phyloP scores from a whole-genome alignment of 2,329 filamentous ascomycete species.

The Botrytis squamosa region DNA sequence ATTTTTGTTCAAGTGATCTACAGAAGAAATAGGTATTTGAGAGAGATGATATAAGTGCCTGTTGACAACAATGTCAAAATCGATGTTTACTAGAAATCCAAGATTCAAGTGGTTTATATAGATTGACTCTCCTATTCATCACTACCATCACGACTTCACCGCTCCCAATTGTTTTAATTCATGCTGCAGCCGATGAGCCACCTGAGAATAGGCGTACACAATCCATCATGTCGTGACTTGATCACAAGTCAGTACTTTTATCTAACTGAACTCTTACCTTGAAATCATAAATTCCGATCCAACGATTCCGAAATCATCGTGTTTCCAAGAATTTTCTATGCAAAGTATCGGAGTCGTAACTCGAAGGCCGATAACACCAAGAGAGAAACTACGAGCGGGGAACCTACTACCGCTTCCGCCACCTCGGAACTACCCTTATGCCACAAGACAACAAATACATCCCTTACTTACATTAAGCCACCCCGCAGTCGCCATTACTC shows the following conservation, averaged over 20 bases:
- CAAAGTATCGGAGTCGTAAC: not conserved
- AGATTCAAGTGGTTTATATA: not conserved
- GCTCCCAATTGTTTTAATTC: not conserved
- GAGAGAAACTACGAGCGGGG: not conserved
- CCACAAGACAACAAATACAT: not conserved
- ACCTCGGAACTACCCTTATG: not conserved
- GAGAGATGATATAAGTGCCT: not conserved
- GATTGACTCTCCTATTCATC: not conserved
- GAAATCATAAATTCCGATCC: too few species aligned
- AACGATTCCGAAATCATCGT: not conserved
- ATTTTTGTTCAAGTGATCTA: not conserved
- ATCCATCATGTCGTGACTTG: not conserved
- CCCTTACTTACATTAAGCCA: not conserved
- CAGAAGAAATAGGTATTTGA: not conserved
- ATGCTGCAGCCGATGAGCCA: not conserved
- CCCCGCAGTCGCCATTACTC: not conserved
- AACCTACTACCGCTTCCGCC: not conserved
- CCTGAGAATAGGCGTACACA: not conserved
- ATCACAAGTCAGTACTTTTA: not conserved
- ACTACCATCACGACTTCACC: not conserved
- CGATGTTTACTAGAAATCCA: not conserved
- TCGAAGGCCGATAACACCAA: not conserved
- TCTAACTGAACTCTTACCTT: not conserved
- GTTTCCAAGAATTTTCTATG: not conserved
- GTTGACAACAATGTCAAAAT: not conserved